phyloP scores from a whole-genome alignment of 768 basidiomycete species.

The Xerocomellus intermedius region DNA sequence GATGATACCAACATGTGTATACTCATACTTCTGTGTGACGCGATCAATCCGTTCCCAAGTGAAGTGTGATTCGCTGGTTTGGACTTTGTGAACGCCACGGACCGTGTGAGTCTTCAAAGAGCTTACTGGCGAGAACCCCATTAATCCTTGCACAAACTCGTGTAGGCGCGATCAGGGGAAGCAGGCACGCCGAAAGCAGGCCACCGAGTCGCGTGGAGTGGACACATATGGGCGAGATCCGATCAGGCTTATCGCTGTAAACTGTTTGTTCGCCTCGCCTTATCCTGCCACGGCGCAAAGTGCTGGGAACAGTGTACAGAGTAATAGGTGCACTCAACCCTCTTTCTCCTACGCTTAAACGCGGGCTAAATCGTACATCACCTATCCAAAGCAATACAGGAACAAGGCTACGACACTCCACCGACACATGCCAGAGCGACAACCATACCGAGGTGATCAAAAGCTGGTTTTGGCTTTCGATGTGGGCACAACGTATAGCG shows the following conservation, averaged over 20 bases:
- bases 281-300: constrained; percentile 10
- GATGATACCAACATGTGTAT: background rate
- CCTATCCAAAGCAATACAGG: background rate
- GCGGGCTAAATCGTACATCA: background rate
- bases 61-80: background rate
- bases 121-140: no score
- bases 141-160: no score
- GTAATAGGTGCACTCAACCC: background rate
- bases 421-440: constrained; percentile 28
- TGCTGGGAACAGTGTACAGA: background rate
- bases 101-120: background rate
- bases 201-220: constrained; percentile 6
- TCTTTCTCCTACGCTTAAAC: background rate
- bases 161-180: background rate
- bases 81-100: background rate
- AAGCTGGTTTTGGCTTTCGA: constrained; percentile 52
- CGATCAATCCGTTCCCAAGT: background rate
- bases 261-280: constrained; percentile 13
- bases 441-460: constrained; percentile 40
- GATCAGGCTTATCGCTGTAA: constrained; percentile 6
- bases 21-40: background rate
- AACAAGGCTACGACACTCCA: background rate
- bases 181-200: background rate
- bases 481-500: constrained; percentile 52
- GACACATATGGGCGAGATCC: constrained; percentile 4